A percentile compares a stretch with the other conserved stretches of the same genome.
Conservation (phyloP, 1,284 basidiomycete genomes). For the Marasmius sp. region DNA sequence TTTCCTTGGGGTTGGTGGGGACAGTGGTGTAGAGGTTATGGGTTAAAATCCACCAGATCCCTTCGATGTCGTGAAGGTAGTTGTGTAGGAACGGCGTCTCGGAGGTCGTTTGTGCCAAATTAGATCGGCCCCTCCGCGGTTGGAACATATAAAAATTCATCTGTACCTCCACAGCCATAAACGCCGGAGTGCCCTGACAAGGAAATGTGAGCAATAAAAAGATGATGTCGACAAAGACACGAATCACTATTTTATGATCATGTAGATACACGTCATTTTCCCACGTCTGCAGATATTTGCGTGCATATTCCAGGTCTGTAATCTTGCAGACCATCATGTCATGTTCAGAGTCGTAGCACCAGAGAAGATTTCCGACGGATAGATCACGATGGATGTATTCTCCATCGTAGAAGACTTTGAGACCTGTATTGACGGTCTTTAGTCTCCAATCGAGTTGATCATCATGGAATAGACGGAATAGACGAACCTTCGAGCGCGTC, state of each 20-base stretch:
- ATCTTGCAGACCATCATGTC: not conserved
- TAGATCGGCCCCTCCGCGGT: too few species aligned
- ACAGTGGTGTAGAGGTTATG: not conserved
- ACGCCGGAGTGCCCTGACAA: not conserved
- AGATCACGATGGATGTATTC: not conserved
- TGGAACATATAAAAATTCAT: too few species aligned
- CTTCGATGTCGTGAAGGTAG: not conserved
- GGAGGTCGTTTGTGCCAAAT: too few species aligned
- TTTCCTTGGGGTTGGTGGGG: not conserved
- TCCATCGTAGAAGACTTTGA: not conserved
- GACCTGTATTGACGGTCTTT: not conserved
- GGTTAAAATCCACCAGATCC: not conserved
- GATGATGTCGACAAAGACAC: too few species aligned
- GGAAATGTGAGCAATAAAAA: not conserved
- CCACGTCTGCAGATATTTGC: not conserved
- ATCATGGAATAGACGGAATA: not conserved
- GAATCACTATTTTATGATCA: not conserved
- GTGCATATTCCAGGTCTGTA: not conserved
- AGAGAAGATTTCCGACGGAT: not conserved
- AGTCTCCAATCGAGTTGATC: too few species aligned
- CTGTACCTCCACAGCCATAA: not conserved
- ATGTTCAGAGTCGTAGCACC: not conserved
- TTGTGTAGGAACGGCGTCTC: not conserved
- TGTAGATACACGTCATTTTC: not conserved
- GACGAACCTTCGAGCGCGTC: not conserved